Conservation (phyloP, 768 basidiomycete species). For the Lanmaoa pseudosensibilis region DNA sequence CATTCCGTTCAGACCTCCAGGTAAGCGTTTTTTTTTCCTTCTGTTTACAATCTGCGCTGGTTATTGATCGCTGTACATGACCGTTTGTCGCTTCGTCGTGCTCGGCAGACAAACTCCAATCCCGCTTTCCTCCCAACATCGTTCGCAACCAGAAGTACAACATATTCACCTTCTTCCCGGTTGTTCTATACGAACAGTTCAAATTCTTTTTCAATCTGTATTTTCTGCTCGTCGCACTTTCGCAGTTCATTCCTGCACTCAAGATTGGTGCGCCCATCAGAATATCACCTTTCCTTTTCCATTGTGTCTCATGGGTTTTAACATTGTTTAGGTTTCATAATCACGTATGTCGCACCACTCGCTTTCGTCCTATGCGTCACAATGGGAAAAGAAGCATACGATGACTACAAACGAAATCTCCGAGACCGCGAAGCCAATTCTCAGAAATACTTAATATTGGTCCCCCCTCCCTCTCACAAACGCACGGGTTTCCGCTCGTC, state of each 20-base stretch:
- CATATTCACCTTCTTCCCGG: constrained; percentile 91
- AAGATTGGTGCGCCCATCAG: constrained; percentile 73
- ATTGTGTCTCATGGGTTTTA: neutral
- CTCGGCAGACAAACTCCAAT: constrained; percentile 64
- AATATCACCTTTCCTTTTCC: neutral
- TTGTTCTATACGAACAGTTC: constrained; percentile 99
- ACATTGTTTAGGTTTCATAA: constrained; percentile 70
- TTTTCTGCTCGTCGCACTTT: constrained; percentile 94
- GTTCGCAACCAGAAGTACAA: constrained; percentile 99
- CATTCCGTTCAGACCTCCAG: constrained; percentile 74
- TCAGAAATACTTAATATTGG: constrained; percentile 83
- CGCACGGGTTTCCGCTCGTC: constrained; percentile 11
- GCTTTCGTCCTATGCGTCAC: constrained; percentile 94
- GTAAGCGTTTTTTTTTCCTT: constrained; percentile 35
- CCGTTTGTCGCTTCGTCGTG: neutral
- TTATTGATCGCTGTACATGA: neutral
- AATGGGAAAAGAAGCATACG: constrained; percentile 98
- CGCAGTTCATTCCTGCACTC: constrained; percentile 93
- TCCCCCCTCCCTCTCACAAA: constrained; percentile 45
- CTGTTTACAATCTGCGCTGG: neutral
- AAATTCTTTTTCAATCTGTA: constrained; percentile 99
- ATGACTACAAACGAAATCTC: constrained; percentile 92
- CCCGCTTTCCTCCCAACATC: constrained; percentile 79
- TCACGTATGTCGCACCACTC: constrained; percentile 94
- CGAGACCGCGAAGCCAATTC: constrained; percentile 96